A percentile compares a stretch with the other conserved stretches of the same genome.
Evolutionary conservation across 169 alveolate genomes (phyloP).

Genomic region (Perkinsus marinus): DNA sequence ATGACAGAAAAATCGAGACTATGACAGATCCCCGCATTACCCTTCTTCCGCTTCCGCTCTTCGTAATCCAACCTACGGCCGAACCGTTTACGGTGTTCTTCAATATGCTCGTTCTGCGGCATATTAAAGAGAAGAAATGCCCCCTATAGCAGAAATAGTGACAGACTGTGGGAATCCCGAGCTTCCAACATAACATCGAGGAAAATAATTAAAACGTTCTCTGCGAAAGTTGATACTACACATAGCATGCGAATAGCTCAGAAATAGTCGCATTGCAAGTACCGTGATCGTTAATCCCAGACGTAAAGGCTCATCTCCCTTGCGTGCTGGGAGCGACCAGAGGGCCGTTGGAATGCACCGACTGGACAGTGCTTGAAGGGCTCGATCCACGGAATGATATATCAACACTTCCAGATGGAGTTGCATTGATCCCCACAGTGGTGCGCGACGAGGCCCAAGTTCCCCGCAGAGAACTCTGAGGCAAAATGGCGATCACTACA

Average conservation of each 20-base stretch:
- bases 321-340: neutral
- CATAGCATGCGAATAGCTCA: neutral
- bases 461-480: neutral
- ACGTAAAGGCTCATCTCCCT: neutral
- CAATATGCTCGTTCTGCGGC: constrained; percentile 97
- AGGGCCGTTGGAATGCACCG: neutral
- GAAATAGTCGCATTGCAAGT: neutral
- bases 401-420: neutral
- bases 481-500: neutral
- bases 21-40: neutral
- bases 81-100: constrained; percentile 81
- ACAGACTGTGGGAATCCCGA: no score
- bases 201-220: neutral
- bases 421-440: neutral
- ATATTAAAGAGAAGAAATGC: constrained; percentile 26
- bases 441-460: neutral
- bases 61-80: constrained; percentile 88
- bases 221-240: neutral
- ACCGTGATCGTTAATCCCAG: neutral
- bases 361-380: neutral
- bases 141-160: no score
- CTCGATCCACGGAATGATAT: neutral
- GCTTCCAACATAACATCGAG: no score
- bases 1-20: no score
- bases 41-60: constrained; percentile 52